These are phyloP conservation scores for Bromus sterilis DNA, from an alignment of 176 grass and related monocot genomes.

Conservation along the genomic window DNA sequence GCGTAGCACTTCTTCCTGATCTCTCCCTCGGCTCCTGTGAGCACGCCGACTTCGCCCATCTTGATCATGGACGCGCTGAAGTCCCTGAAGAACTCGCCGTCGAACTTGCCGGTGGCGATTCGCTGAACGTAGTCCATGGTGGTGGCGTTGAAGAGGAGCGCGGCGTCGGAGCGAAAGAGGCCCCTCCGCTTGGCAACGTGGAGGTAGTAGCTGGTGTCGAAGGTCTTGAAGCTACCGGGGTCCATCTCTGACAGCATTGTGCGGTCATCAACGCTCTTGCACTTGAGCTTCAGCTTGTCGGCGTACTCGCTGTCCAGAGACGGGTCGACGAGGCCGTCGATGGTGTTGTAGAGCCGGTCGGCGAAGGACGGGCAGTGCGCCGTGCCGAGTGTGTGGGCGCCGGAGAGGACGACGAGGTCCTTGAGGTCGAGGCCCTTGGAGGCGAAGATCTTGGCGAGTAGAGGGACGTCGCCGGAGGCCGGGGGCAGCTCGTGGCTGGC, in stretches of 20 bases:
- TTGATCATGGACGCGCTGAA: not conserved
- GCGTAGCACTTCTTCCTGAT: not conserved
- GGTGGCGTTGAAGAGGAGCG: not conserved
- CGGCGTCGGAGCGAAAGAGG: not conserved
- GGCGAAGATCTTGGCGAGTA: not conserved
- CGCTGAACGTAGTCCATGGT: not conserved
- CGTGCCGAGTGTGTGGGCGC: not conserved
- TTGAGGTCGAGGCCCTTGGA: not conserved
- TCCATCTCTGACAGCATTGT: not conserved
- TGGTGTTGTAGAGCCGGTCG: not conserved
- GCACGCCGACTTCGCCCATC: not conserved
- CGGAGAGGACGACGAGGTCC: slow-evolving; percentile 1
- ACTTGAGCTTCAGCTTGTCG: not conserved
- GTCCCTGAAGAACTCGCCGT: not conserved
- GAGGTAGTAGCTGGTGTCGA: not conserved
- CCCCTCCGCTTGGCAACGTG: not conserved
- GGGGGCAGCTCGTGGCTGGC: not conserved
- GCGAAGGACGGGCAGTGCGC: not conserved
- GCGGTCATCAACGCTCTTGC: not conserved
- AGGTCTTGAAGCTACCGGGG: not conserved
- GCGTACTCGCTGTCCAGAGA: not conserved
- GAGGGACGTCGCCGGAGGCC: not conserved
- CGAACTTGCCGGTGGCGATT: not conserved
- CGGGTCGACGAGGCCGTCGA: not conserved
- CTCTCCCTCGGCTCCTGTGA: not conserved